Evolutionary conservation across 2,329 filamentous ascomycete species (phyloP).

Genomic region (Aspergillus tubingensis): DNA sequence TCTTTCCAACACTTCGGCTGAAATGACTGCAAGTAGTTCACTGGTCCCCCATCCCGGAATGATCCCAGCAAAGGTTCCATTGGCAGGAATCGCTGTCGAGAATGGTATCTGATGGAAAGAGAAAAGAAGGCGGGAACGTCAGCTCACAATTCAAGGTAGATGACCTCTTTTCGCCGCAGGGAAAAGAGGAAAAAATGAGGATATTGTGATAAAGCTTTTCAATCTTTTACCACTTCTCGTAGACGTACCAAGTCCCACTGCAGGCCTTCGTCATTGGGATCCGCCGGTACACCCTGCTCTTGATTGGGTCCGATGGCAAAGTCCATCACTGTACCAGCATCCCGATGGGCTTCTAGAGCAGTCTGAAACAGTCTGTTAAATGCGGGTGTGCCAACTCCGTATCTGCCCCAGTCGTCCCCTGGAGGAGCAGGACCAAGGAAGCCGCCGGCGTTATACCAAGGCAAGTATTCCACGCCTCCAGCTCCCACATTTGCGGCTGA

Average conservation of each 20-base stretch:
- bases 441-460: constrained; percentile 33
- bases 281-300: constrained; percentile 48
- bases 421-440: constrained; percentile 32
- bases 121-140: no score
- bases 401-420: constrained; percentile 40
- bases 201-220: no score
- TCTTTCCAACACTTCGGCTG: constrained; percentile 20
- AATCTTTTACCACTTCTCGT: no score
- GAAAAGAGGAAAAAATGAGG: no score
- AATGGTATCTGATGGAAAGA: not conserved
- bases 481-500: constrained; percentile 35
- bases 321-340: constrained; percentile 46
- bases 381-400: constrained; percentile 42
- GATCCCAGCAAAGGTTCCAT: not conserved
- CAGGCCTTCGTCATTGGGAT: constrained; percentile 35
- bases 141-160: no score
- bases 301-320: constrained; percentile 49
- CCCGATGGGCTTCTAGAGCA: constrained; percentile 36
- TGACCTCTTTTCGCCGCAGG: no score
- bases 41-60: constrained; percentile 22
- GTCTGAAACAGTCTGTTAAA: constrained; percentile 31
- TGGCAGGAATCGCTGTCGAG: not conserved
- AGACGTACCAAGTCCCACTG: constrained; percentile 27
- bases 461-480: constrained; percentile 44
- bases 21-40: constrained; percentile 30